Evolutionary conservation across 371 early-diverging fungal species (phyloP), one percentile per base, ranked within the genome.

Genomic region (Blakeslea trispora): DNA sequence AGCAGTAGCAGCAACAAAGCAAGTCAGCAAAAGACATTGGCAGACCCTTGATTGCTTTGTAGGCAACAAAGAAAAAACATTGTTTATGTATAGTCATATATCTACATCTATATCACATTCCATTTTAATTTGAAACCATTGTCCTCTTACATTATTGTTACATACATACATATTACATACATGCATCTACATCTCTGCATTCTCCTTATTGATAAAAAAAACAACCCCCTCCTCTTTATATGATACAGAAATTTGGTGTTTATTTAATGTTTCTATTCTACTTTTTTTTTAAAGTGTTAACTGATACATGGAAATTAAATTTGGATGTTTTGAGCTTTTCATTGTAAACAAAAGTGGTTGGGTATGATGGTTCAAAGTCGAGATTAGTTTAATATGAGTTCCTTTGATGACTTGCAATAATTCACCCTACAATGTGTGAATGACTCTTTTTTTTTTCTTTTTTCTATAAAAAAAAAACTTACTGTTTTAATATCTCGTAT

Each of bases 401-500:
- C 65, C 65, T 22, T 28, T 22, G 13, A 65, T 45, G 1, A 44
- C 57, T 44, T 65, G 65, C n/a, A 65, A 17, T 15, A 65, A 32
- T 37, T 68, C 65, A 1, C 60, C 48, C 41, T 69, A 54, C 1
- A 37, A 35, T 7, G 1, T 56, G 62, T 15, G 31, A 42, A 34
- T 15, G 17, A 5, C 10, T 17, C 50, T n/a, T 11, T 15, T n/a
- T 21, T 6, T 42, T n/a, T 31, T 3, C 31, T 5, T 21, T 24
- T 41, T 2, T 17, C 28, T 13, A 18, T 45, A 35, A 17, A 44
- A 21, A n/a, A n/a, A 48, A 40, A 17, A 21, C 55, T 72, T 68
- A 74, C 77, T 13, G 70, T 72, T 60, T 66, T 64, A 28, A 70
- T 45, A 45, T 74, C 56, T 48, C 69, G 54, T 4, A 77, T 58